Percentiles rank a stretch among this genome's conserved stretches.
These are phyloP conservation scores for Cicer arietinum DNA, from an alignment of 306 rosid genomes.

Conservation along the genomic window DNA sequence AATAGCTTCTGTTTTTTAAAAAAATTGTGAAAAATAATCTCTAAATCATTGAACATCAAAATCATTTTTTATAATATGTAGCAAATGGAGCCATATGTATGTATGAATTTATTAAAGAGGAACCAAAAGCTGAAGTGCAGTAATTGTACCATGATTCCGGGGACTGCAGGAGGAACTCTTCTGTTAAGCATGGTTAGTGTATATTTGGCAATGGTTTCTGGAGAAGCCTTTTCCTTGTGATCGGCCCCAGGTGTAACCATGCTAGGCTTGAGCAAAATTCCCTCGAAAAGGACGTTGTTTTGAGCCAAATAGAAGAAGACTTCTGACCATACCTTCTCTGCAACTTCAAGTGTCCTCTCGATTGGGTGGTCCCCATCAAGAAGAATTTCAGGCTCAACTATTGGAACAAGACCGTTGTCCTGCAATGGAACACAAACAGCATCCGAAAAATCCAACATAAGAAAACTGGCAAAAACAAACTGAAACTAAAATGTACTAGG, in stretches of 20 bases:
- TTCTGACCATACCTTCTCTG: slow-evolving; percentile 98
- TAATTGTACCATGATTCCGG: slow-evolving; percentile 90
- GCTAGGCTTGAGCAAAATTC: slow-evolving; percentile 98
- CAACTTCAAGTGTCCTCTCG: slow-evolving; percentile 93
- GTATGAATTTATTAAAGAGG: not conserved
- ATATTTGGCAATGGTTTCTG: slow-evolving; percentile 81
- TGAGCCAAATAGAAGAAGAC: slow-evolving; percentile 94
- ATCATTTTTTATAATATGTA: no score
- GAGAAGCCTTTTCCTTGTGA: slow-evolving; percentile 89
- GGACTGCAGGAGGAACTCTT: slow-evolving; percentile 98
- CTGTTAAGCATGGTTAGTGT: slow-evolving; percentile 85
- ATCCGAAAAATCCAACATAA: slow-evolving; percentile 1
- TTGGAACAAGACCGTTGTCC: slow-evolving; percentile 99
- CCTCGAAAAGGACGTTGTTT: slow-evolving; percentile 92
- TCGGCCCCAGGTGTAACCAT: slow-evolving; percentile 99
- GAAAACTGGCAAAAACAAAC: slow-evolving; percentile 22
- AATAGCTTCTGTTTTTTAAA: no score
- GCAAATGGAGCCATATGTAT: no score
- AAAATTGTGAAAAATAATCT: no score
- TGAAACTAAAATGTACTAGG: slow-evolving; percentile 2
- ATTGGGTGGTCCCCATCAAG: slow-evolving; percentile 98
- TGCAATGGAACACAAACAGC: slow-evolving; percentile 44
- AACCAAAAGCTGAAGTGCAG: slow-evolving; percentile 25
- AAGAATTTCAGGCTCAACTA: slow-evolving; percentile 99
- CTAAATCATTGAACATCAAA: no score